phyloP scores from a whole-genome alignment of 2,329 filamentous ascomycete species.

The Onygenales sp. region DNA sequence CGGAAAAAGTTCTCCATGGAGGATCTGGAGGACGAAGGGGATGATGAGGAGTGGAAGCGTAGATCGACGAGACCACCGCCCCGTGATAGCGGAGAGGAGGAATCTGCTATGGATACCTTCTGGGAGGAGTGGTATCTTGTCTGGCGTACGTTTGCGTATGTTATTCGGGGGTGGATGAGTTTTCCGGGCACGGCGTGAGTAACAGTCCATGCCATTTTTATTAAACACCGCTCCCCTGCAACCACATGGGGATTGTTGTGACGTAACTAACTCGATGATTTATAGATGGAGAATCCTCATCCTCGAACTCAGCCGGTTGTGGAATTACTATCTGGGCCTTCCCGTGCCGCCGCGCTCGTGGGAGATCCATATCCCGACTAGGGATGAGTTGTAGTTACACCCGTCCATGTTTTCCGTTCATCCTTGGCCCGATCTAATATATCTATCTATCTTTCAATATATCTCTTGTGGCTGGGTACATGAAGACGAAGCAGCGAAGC shows the following conservation, averaged over 20 bases:
- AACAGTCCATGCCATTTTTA: neutral
- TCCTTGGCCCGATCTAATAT: too few species aligned
- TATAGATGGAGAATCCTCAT: slow-evolving; percentile 42
- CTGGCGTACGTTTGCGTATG: slow-evolving; percentile 52
- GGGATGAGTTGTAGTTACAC: slow-evolving; percentile 31
- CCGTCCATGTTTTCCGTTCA: too few species aligned
- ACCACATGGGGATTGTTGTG: neutral
- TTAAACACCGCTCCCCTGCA: neutral
- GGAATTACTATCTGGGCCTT: slow-evolving; percentile 55
- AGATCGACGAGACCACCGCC: slow-evolving; percentile 5
- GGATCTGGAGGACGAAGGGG: slow-evolving; percentile 34
- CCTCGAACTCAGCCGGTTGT: slow-evolving; percentile 46
- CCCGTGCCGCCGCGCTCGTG: slow-evolving; percentile 49
- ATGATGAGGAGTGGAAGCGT: slow-evolving; percentile 16
- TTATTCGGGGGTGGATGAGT: slow-evolving; percentile 60
- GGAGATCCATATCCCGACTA: slow-evolving; percentile 39
- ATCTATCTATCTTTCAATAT: too few species aligned
- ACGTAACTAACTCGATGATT: slow-evolving; percentile 9
- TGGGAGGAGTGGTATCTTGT: slow-evolving; percentile 56
- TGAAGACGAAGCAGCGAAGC: too few species aligned
- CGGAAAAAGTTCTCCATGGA: slow-evolving; percentile 6
- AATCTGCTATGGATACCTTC: slow-evolving; percentile 46
- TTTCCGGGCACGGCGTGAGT: slow-evolving; percentile 64
- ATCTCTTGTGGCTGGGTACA: too few species aligned
- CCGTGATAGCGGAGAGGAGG: slow-evolving; percentile 22